Base-by-base conservation (phyloP, 1,284 basidiomycete genomes). In the Ustilago bromivora region DNA sequence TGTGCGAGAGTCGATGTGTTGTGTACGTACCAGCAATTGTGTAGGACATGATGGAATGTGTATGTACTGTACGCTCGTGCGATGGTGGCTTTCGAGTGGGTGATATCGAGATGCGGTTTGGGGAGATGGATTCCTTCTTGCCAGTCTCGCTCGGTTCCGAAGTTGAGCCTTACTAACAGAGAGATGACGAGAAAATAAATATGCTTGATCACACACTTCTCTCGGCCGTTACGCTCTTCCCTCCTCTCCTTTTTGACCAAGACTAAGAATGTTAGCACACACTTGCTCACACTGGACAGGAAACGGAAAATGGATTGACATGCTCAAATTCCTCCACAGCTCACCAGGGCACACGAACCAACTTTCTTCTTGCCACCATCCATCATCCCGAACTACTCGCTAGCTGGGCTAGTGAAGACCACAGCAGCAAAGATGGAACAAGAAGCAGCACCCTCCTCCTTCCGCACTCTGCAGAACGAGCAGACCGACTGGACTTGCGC, bases 11-110 rank as follows among this genome's bases (percentile, higher is more conserved):
- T 0, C 23, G 3, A 3, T 28, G 23, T 28, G 23, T 28, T 28
- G 23, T 9, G 7, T 31, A 76, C 82, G 43, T 66, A 83, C 82
- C 83, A 63, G 79, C 82, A 59, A 84, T 84, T 34, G 74, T 82
- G 78, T 83, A 83, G 34, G 82, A 84, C 82, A 84, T 83, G 63
- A 17, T 63, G 61, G 41, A 17, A 1, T 13, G 34, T 54, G n/a
- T 57, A 40, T 62, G 10, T 19, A 23, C 4, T 4, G 8, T 4
- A 28, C 5, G 38, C 40, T 41, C 13, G 6, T 6, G 41, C 19
- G 15, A 19, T 19, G n/a, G 23, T 13, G 28, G 36, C 4, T 28
- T 28, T 28, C 23, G 0, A 28, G 23, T 28, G 41, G 23, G 4
- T 43, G 19, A 43, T 19, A 41, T 31, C 46, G 31, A 19, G 46